Conservation (phyloP, 176 grass and related monocot species). For the Triticum urartu region DNA sequence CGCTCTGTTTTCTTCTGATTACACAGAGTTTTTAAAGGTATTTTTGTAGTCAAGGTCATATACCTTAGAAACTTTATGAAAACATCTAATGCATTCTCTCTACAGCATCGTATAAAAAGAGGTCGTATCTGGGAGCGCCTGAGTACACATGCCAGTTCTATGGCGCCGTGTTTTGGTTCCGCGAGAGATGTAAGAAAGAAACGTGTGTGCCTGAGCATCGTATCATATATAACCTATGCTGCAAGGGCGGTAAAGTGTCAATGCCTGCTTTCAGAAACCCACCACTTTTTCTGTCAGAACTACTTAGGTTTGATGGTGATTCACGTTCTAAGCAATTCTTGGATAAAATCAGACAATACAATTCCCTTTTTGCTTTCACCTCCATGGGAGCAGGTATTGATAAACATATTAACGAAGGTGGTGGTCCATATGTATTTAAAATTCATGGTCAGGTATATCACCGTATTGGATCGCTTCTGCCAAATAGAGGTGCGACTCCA, state of each 20-base stretch:
- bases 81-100: too few relatives aligned
- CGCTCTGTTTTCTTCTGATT: too few relatives aligned
- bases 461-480: neutral
- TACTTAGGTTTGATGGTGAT: neutral
- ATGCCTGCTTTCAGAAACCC: neutral
- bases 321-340: neutral
- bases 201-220: neutral
- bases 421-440: neutral
- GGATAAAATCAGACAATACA: neutral
- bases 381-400: neutral
- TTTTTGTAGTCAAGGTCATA: too few relatives aligned
- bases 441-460: neutral
- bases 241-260: neutral
- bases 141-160: neutral
- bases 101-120: too few relatives aligned
- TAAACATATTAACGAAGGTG: neutral
- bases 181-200: too few relatives aligned
- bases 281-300: neutral
- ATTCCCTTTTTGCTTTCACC: neutral
- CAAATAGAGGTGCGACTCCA: neutral
- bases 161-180: neutral
- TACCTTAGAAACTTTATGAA: too few relatives aligned
- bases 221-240: neutral
- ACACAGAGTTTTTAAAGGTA: too few relatives aligned
- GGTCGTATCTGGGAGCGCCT: neutral